Percentiles rank a stretch among this genome's conserved stretches.
Conservation (phyloP, 2,329 filamentous ascomycete genomes). For the Fonsecaea pugnacius region DNA sequence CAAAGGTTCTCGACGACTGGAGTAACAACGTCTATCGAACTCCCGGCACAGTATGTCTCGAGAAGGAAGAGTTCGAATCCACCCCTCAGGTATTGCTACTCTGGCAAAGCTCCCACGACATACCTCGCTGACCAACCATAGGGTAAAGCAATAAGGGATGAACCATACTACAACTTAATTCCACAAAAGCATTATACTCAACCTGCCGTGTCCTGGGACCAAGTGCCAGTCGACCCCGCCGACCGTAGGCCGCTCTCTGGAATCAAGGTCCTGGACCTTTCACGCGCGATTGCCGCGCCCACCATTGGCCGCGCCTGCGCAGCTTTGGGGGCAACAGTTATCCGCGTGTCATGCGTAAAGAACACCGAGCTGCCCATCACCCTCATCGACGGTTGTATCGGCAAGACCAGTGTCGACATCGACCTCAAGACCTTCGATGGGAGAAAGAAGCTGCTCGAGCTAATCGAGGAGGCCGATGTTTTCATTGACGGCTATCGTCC, state of each 20-base stretch:
- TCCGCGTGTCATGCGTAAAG: constrained; percentile 70
- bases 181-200: constrained; percentile 3
- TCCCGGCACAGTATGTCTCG: constrained; percentile 20
- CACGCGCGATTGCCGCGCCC: constrained; percentile 75
- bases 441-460: constrained; percentile 59
- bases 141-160: constrained; percentile 9
- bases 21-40: constrained; percentile 26
- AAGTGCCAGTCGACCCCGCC: background rate
- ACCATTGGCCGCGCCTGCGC: constrained; percentile 70
- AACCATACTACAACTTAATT: constrained; percentile 7
- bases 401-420: constrained; percentile 68
- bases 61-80: constrained; percentile 21
- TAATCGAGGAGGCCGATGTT: constrained; percentile 67
- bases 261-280: constrained; percentile 74
- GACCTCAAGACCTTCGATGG: constrained; percentile 63
- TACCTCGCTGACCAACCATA: background rate
- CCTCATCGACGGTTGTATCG: constrained; percentile 72
- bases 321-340: constrained; percentile 74
- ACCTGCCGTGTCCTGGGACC: background rate
- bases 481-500: constrained; percentile 72
- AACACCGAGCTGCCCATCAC: constrained; percentile 75
- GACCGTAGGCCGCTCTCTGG: constrained; percentile 53
- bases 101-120: background rate
- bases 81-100: constrained; percentile 4
- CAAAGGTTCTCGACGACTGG: constrained; percentile 22